Evolutionary conservation across 1,284 basidiomycete genomes (phyloP), one percentile per base, ranked within the genome.

Genomic region (Cryptococcus floricola): DNA sequence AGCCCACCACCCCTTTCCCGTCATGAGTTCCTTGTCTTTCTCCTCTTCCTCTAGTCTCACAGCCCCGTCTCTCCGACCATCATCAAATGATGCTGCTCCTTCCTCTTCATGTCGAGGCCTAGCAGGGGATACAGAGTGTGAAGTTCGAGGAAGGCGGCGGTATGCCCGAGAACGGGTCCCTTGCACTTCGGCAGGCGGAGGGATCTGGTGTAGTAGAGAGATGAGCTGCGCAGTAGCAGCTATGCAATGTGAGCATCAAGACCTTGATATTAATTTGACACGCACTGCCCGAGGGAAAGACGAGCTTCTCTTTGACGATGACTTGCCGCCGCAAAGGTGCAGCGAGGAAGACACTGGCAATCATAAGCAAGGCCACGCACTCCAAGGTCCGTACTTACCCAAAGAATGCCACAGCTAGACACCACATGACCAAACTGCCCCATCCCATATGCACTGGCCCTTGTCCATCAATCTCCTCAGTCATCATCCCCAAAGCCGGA

Each of bases 171-270:
- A 18, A 23, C 48, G 39, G 2, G 60, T 45, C 10, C 60, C 52
- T 18, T 59, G 52, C 1, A 53, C 52, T 49, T 68, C 61, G 1
- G 59, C 42, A 2, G 68, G 71, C 5, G 67, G 66, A 13, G 71
- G 70, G 5, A 65, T 61, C 46, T 67, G 65, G 68, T 98, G 92
- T n/a, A 98, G 81, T 10, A 97, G 88, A 1, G 90, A 87, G 48
- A 98, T 92, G 18, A 98, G 81, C 68, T 97, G 94, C 1, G 94
- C 95, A 0, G 94, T 98, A 0, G 94, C 94, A n/a, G 89, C 70
- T 75, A 48, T 12, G 65, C 14, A 28, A 16, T 31, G 39, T 3
- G 25, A 27, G 27, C 27, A 43, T 13, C 6, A 7, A 38, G 50
- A 5, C 8, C 44, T 23, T 14, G 31, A 45, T n/a, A 37, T 41